Evolutionary conservation across 2,329 filamentous ascomycete species (phyloP), one percentile per base, ranked within the genome.

Genomic region (Rasamsonia emersonii): DNA sequence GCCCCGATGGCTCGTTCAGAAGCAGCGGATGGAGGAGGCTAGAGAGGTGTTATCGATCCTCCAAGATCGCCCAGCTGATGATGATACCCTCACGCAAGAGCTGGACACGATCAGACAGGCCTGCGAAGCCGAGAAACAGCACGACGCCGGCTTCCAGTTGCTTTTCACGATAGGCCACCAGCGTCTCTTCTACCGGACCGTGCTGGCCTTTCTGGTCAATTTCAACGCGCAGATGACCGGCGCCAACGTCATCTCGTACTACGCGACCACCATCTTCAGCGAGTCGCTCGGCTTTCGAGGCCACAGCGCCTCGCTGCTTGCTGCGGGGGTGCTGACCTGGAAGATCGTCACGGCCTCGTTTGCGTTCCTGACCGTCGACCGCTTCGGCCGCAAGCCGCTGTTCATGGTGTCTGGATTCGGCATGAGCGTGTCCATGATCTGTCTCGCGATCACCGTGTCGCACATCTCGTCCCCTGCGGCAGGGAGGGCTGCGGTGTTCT

Each of bases 371-470:
- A 61, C 61, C 36, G 67, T 71, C 38, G 68, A 71, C 41, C 61
- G 67, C 4, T 61, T 70, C 25, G 69, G 68, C 4, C 61, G 65
- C 5, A 60, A 66, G 10, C 58, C 56, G 32, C 56, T 71, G 14
- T 71, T 73, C 59, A 70, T 73, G 35, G 51, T 71, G 45, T 64
- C 59, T 26, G 69, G 67, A 9, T 43, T 45, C 0, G 69, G 70
- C 23, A 75, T 75, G 71, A 56, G 63, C 2, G 43, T 53, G 14
- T 75, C 68, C 53, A 75, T 75, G 71, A 40, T 68, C 3, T 60
- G 64, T 9, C 18, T 16, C 10, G 20, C 19, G 5, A 9, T 32
- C 10, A 23, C 15, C 4, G 11, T 9, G 3, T 20, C 29, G 6
- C 24, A n/a, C 9, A 21, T 19, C 16, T 13, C 18, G 3, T 11